Base-by-base conservation (phyloP, 2,329 filamentous ascomycete species). In the Teratosphaeria nubilosa region DNA sequence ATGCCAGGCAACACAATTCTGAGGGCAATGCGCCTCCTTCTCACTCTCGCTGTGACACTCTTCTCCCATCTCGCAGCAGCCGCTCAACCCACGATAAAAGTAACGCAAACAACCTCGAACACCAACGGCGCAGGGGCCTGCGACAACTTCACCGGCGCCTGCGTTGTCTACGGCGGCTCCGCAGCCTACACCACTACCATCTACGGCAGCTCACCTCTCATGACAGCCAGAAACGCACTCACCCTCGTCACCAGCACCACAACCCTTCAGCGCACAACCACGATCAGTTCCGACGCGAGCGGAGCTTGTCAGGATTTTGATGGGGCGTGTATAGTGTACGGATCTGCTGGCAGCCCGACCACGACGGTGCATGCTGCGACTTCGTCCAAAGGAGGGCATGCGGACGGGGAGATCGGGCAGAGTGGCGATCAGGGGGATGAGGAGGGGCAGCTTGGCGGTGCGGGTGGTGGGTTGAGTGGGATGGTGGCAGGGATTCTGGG, bases 91-190 rank as follows among this genome's bases (percentile, higher is more conserved):
- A 48, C 41, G n/a, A 60, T 56, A n/a, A 60, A 56, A 14, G 32
- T 60, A 6, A 57, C 55, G 3, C 53, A 55, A 20, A 58, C 58
- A 30, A 41, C 58, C 27, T 32, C 58, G 16, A 34, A 34, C 16
- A 59, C 51, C n/a, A 30, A 32, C 5, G 10, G 3, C 41, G 20
- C 13, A 10, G 58, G 58, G 37, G 55, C 56, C 20, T 60, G 58
- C 53, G 52, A 60, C 34, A 60, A 60, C 53, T 60, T 60, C 56
- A 53, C 52, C 48, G 58, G 58, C 52, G 58, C 58, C 24, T 60
- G 58, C 31, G 58, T 60, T 3, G 58, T 60, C 24, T 60, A 60
- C 34, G 56, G 34, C 37, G 58, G 56, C 52, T 20, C 51, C 16
- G 48, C 58, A 11, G 52, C 55, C 7, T 60, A 60, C n/a, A 58